Percentiles rank a stretch among this genome's conserved stretches.
phyloP scores from a whole-genome alignment of 306 rosid species.

The Rosa multiflora region DNA sequence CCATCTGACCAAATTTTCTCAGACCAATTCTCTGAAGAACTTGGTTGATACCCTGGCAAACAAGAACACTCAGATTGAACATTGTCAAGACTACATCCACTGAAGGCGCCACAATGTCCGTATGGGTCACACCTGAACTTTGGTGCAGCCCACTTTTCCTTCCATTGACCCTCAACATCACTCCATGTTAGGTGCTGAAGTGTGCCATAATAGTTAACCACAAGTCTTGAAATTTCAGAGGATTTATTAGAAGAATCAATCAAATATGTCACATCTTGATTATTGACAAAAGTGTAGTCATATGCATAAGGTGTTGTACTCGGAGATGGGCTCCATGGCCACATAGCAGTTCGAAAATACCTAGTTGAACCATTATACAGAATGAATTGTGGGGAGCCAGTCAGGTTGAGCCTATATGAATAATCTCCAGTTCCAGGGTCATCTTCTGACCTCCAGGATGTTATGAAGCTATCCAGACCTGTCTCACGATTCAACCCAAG shows the following conservation, averaged over 20 bases:
- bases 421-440: conserved; percentile 4
- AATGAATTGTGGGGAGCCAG: background rate
- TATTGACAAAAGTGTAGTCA: background rate
- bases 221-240: background rate
- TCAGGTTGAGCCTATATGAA: background rate
- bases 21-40: conserved; percentile 26
- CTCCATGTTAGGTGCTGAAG: background rate
- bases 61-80: conserved; percentile 40
- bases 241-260: background rate
- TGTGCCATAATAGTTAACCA: background rate
- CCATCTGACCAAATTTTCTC: conserved; percentile 42
- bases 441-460: conserved; percentile 7
- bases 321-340: background rate
- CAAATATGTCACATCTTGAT: background rate
- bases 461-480: conserved; percentile 14
- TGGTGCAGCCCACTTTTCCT: conserved; percentile 34
- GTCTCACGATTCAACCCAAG: conserved; percentile 3
- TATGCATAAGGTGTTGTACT: background rate
- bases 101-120: conserved; percentile 39
- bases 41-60: conserved; percentile 53
- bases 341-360: background rate
- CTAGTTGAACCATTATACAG: background rate
- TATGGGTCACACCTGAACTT: conserved; percentile 36
- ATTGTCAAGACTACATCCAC: conserved; percentile 39
- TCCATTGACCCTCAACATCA: background rate